These are phyloP conservation scores for Penicillium desertorum DNA, from an alignment of 495 filamentous ascomycete genomes.

Conservation along the genomic window DNA sequence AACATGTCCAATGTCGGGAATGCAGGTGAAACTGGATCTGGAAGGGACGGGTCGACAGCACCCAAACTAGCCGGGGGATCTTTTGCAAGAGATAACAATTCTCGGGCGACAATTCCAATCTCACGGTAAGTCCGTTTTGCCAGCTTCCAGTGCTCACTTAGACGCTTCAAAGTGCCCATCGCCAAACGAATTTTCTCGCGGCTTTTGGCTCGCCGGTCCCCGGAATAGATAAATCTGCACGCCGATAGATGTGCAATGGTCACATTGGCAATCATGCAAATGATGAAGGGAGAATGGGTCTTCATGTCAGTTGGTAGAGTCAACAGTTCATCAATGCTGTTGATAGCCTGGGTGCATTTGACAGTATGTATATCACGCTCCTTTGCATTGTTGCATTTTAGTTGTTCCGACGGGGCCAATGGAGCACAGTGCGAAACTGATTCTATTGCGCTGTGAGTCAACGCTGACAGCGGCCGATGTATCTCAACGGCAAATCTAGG, in stretches of 20 bases:
- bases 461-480: conserved; percentile 21
- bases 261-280: conserved; percentile 29
- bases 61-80: neutral
- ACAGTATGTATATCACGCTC: conserved; percentile 24
- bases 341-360: conserved; percentile 19
- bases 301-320: conserved; percentile 23
- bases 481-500: conserved; percentile 23
- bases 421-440: conserved; percentile 20
- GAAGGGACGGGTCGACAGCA: neutral
- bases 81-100: conserved; percentile 17
- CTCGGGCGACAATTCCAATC: conserved; percentile 22
- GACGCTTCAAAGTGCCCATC: conserved; percentile 24
- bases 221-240: conserved; percentile 20
- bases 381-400: conserved; percentile 10
- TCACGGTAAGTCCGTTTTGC: conserved; percentile 23
- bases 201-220: conserved; percentile 8
- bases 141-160: conserved; percentile 22
- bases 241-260: conserved; percentile 25
- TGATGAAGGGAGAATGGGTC: conserved; percentile 23
- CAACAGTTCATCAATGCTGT: conserved; percentile 20
- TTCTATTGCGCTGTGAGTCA: conserved; percentile 21
- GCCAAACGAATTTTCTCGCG: conserved; percentile 23
- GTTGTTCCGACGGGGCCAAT: conserved; percentile 7
- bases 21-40: neutral
- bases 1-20: neutral